These are phyloP conservation scores for Metschnikowia lachancei DNA, from an alignment of 805 yeast genomes.

Conservation along the genomic window DNA sequence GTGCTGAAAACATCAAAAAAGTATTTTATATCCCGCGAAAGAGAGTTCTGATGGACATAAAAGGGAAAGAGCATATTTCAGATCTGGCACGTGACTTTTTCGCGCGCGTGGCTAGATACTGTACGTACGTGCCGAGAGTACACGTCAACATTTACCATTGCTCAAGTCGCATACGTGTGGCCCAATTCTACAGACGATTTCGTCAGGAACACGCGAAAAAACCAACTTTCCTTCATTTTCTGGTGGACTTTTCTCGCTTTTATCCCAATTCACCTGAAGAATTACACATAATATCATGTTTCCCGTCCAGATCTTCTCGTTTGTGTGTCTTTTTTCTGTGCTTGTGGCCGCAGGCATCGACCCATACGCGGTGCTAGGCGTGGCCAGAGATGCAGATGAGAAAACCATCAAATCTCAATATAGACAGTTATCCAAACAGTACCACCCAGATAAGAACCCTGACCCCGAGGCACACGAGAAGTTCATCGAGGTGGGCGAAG, in stretches of 20 bases:
- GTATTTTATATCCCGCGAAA: too few relatives aligned
- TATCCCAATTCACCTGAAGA: too few relatives aligned
- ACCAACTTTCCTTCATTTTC: too few relatives aligned
- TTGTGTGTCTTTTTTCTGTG: slow-evolving; percentile 9
- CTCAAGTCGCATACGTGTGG: background rate
- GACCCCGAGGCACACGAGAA: slow-evolving; percentile 79
- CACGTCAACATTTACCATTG: slow-evolving; percentile 6
- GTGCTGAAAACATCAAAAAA: too few relatives aligned
- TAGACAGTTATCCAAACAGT: slow-evolving; percentile 74
- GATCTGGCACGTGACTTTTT: background rate
- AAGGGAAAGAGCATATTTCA: too few relatives aligned
- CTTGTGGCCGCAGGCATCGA: slow-evolving; percentile 34
- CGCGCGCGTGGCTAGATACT: background rate
- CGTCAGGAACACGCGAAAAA: background rate
- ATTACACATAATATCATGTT: background rate
- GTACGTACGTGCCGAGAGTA: too few relatives aligned
- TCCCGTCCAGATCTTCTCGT: slow-evolving; percentile 4
- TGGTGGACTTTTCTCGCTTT: too few relatives aligned
- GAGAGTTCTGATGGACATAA: background rate
- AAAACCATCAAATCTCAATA: slow-evolving; percentile 84
- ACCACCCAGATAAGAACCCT: slow-evolving; percentile 93
- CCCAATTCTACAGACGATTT: background rate
- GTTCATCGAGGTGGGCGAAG: slow-evolving; percentile 89
- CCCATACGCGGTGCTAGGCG: slow-evolving; percentile 64
- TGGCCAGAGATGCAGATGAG: slow-evolving; percentile 65